Evolutionary conservation across 495 filamentous ascomycete genomes (phyloP).

Genomic region (Hypoxylon trugodes): DNA sequence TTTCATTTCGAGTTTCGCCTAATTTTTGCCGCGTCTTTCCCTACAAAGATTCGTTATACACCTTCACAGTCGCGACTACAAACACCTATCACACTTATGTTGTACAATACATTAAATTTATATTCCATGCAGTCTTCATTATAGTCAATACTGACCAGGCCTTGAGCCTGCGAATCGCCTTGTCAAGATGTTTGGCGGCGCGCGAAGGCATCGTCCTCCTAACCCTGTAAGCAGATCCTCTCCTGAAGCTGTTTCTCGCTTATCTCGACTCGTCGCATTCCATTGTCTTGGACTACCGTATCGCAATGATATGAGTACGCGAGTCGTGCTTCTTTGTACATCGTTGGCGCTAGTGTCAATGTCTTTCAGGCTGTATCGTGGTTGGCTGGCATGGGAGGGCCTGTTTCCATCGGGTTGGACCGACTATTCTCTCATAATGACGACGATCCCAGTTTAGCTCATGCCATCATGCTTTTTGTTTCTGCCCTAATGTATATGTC

Average conservation of each 20-base stretch:
- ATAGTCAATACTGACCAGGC: conserved; percentile 36
- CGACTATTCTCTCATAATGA: conserved; percentile 36
- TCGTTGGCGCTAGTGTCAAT: conserved; percentile 20
- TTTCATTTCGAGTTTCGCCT: conserved; percentile 12
- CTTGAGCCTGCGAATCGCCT: conserved; percentile 32
- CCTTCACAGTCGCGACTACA: conserved; percentile 6
- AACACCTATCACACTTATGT: not conserved
- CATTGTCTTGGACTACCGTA: conserved; percentile 20
- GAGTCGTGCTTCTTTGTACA: conserved; percentile 34
- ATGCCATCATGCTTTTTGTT: conserved; percentile 25
- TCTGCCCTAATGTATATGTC: not conserved
- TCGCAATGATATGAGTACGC: conserved; percentile 27
- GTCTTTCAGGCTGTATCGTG: conserved; percentile 29
- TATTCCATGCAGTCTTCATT: conserved; percentile 38
- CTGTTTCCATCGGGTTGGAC: conserved; percentile 21
- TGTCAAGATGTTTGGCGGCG: conserved; percentile 54
- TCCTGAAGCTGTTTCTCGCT: conserved; percentile 10
- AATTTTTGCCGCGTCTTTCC: conserved; percentile 19
- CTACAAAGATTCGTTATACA: conserved; percentile 9
- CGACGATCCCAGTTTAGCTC: conserved; percentile 11
- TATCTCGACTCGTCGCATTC: conserved; percentile 33
- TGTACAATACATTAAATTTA: conserved; percentile 15
- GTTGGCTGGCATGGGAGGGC: conserved; percentile 19
- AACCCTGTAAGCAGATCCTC: conserved; percentile 53
- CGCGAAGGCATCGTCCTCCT: conserved; percentile 54